Base-by-base conservation (phyloP, 345 rosid species). In the Murraya paniculata region DNA sequence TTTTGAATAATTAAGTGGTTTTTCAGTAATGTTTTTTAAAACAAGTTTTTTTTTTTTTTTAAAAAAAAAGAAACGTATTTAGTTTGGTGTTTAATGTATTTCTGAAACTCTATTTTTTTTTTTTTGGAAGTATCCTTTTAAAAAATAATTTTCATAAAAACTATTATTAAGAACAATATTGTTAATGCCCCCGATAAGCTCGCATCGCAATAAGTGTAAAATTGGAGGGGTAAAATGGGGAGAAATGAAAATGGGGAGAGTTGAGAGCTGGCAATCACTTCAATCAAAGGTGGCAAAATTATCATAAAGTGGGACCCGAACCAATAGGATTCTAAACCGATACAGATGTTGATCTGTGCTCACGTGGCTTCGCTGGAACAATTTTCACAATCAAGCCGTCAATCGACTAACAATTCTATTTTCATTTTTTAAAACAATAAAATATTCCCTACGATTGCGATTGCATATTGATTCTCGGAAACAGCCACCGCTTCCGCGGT, bases 291-390 rank as follows among this genome's bases (percentile, higher is more conserved):
- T 80, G 77, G 84, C 76, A 78, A 39, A 75, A 53, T 53, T 33
- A 24, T 59, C 14, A 24, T 4, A 50, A 10, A 45, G 48, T 75
- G 71, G 78, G 78, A 18, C 62, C 78, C 6, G 0, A 33, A 4
- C 22, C 21, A 25, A 41, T 68, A 45, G 56, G 19, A 27, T 36
- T n/a, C 65, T 57, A n/a, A 36, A 3, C n/a, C n/a, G n/a, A n/a
- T n/a, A 62, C 28, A 8, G 55, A 76, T 76, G 72, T 76, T 48
- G 78, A 76, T 66, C 72, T 66, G 71, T 24, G 14, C 19, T 33
- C 85, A 86, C 88, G 41, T 86, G 89, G 87, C 86, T 71, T 73
- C 84, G 89, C 87, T 86, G 89, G 75, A 76, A 50, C 73, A 22
- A 53, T 53, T 53, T 53, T 53, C 57, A 30, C 77, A 73, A 74